Conservation (phyloP, 2,329 filamentous ascomycete genomes). For the Fusarium buxicola region DNA sequence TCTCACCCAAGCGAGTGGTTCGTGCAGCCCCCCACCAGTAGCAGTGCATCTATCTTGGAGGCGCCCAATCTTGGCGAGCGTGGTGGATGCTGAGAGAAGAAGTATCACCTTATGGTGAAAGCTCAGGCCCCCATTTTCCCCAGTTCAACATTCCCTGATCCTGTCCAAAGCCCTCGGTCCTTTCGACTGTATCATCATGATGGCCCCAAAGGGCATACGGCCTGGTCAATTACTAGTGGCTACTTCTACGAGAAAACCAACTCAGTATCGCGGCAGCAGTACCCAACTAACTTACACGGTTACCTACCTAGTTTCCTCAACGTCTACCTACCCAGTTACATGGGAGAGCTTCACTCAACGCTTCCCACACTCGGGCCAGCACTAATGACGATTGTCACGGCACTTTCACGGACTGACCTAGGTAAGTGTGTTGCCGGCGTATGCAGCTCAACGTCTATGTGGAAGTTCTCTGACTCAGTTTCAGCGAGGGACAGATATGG, state of each 20-base stretch:
- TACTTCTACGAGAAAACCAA: not conserved
- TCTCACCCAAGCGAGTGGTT: conserved; percentile 20
- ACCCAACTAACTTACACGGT: not conserved
- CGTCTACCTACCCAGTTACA: conserved; percentile 16
- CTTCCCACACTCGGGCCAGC: not conserved
- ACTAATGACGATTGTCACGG: not conserved
- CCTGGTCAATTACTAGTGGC: not conserved
- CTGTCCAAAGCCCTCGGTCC: conserved; percentile 14
- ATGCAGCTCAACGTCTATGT: conserved; percentile 13
- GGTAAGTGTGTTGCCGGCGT: conserved; percentile 2
- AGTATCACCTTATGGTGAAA: conserved; percentile 33
- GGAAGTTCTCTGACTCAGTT: conserved; percentile 10
- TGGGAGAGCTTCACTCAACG: not conserved
- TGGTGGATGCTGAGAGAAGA: conserved; percentile 13
- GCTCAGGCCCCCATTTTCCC: conserved; percentile 28
- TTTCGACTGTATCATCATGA: conserved; percentile 24
- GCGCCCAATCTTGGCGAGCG: conserved; percentile 14
- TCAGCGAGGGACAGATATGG: conserved; percentile 7
- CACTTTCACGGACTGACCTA: not conserved
- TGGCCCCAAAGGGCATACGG: not conserved
- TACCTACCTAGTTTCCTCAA: not conserved
- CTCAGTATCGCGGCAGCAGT: not conserved
- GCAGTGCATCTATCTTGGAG: conserved; percentile 7
- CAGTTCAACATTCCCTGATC: conserved; percentile 26
- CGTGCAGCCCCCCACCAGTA: conserved; percentile 18